phyloP scores from a whole-genome alignment of 2,329 filamentous ascomycete genomes.

The Dryadomyces quercivorus region DNA sequence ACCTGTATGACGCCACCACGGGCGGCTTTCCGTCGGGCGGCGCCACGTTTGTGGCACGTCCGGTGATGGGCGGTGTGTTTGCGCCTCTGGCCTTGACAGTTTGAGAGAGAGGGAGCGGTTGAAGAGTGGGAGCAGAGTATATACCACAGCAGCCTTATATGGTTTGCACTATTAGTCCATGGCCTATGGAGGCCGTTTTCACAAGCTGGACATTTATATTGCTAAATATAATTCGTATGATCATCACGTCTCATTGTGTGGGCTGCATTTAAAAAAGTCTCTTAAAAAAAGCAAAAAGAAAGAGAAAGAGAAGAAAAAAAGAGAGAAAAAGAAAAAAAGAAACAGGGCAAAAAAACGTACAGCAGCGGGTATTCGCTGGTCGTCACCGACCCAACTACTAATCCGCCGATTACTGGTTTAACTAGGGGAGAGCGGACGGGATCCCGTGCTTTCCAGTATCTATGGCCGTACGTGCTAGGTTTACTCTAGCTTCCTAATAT shows the following conservation, averaged over 20 bases:
- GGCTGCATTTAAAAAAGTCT: too few relatives aligned
- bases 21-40: slow-evolving; percentile 53
- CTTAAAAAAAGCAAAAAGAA: neutral
- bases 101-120: neutral
- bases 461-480: too few relatives aligned
- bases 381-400: too few relatives aligned
- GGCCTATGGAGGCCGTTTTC: neutral
- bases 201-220: neutral
- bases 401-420: too few relatives aligned
- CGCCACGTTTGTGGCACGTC: slow-evolving; percentile 56
- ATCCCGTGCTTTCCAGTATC: too few relatives aligned
- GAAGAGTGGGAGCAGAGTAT: neutral
- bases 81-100: slow-evolving; percentile 54
- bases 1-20: slow-evolving; percentile 61
- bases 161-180: neutral
- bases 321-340: neutral
- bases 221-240: neutral
- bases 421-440: too few relatives aligned
- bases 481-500: too few relatives aligned
- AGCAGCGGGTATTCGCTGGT: too few relatives aligned
- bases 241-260: too few relatives aligned
- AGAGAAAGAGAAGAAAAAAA: too few relatives aligned
- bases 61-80: slow-evolving; percentile 72
- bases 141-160: neutral
- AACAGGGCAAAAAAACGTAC: neutral